Evolutionary conservation across 495 filamentous ascomycete genomes (phyloP).

Genomic region (Choiromyces venosus): DNA sequence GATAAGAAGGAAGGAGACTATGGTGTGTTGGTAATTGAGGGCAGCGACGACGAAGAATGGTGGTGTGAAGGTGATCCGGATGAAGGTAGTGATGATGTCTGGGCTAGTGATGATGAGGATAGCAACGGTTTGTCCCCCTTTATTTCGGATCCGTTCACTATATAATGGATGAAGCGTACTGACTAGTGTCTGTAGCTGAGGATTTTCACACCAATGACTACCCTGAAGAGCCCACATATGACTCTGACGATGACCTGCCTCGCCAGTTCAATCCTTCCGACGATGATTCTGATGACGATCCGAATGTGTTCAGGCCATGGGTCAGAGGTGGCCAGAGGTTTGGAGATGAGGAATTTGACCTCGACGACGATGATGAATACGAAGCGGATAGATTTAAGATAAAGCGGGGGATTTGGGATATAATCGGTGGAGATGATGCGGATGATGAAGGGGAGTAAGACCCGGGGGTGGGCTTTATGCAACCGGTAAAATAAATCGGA

Average conservation of each 20-base stretch:
- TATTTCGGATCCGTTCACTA: not conserved
- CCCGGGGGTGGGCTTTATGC: not conserved
- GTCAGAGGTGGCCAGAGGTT: slow-evolving; percentile 27
- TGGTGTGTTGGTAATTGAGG: slow-evolving; percentile 38
- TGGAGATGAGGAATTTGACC: slow-evolving; percentile 41
- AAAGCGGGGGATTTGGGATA: not conserved
- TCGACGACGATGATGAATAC: slow-evolving; percentile 36
- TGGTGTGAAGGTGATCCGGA: slow-evolving; percentile 42
- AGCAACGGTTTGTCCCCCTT: slow-evolving; percentile 28
- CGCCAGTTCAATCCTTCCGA: slow-evolving; percentile 26
- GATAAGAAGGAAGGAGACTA: slow-evolving; percentile 33
- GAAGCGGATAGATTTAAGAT: slow-evolving; percentile 12
- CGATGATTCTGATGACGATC: slow-evolving; percentile 24
- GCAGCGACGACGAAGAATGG: slow-evolving; percentile 41
- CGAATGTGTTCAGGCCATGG: slow-evolving; percentile 19
- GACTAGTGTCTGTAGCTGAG: slow-evolving; percentile 29
- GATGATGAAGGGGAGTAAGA: slow-evolving; percentile 21
- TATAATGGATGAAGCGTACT: slow-evolving; percentile 1
- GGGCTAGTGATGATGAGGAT: slow-evolving; percentile 40
- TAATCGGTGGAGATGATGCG: slow-evolving; percentile 14
- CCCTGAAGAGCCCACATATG: slow-evolving; percentile 36
- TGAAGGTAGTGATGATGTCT: slow-evolving; percentile 32
- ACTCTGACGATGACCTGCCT: slow-evolving; percentile 33
- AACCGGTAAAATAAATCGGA: slow-evolving; percentile 22
- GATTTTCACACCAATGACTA: slow-evolving; percentile 42